Evolutionary conservation across 306 rosid species (phyloP).

Genomic region (Vicia villosa): DNA sequence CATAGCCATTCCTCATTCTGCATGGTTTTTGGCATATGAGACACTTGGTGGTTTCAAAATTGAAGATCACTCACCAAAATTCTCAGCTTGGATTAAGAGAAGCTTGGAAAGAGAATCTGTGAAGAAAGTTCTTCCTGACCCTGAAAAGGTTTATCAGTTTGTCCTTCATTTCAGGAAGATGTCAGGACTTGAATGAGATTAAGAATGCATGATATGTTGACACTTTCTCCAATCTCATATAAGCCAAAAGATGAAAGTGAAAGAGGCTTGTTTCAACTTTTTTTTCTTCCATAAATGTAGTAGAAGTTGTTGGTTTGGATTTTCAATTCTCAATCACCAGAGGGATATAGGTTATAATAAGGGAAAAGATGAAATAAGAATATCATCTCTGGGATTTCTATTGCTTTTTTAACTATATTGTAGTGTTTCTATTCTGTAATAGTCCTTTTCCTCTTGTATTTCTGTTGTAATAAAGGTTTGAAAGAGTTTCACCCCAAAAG

Average conservation of each 20-base stretch:
- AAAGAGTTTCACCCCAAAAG: not conserved
- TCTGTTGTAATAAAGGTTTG: slow-evolving; percentile 18
- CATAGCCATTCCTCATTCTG: slow-evolving; percentile 47
- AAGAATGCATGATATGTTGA: not conserved
- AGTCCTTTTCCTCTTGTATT: not conserved
- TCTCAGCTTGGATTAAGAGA: slow-evolving; percentile 67
- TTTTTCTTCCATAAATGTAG: not conserved
- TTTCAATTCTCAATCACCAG: slow-evolving; percentile 1
- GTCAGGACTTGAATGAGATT: slow-evolving; percentile 40
- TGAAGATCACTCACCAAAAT: slow-evolving; percentile 57
- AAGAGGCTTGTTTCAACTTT: not conserved
- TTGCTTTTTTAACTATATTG: slow-evolving; percentile 24
- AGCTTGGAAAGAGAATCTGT: slow-evolving; percentile 49
- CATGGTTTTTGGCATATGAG: slow-evolving; percentile 71
- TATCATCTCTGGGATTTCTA: not conserved
- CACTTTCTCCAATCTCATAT: too few species aligned
- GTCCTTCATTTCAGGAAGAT: slow-evolving; percentile 47
- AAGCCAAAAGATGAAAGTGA: not conserved
- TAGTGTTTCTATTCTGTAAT: slow-evolving; percentile 6
- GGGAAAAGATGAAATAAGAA: not conserved
- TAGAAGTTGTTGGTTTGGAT: slow-evolving; percentile 7
- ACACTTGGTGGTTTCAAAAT: slow-evolving; percentile 59
- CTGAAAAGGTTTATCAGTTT: slow-evolving; percentile 56
- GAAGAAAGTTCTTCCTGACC: slow-evolving; percentile 50
- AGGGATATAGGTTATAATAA: not conserved